These are phyloP conservation scores for Neurospora hispaniola DNA, from an alignment of 495 filamentous ascomycete genomes.

Conservation along the genomic window DNA sequence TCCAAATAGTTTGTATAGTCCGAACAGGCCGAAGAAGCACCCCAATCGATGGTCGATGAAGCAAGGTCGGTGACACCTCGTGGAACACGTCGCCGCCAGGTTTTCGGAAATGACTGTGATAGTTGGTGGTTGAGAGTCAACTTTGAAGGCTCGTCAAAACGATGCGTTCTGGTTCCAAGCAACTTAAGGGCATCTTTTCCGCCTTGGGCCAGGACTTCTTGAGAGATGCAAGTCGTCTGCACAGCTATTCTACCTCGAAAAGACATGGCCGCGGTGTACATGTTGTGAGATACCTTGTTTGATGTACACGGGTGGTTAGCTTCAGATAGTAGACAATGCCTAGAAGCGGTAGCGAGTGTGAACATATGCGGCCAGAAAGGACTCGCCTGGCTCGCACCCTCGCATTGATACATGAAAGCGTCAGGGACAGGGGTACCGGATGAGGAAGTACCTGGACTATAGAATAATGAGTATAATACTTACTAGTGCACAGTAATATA, in stretches of 20 bases:
- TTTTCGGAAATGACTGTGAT: neutral
- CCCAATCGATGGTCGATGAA: neutral
- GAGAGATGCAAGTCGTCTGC: neutral
- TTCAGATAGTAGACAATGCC: neutral
- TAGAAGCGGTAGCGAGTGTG: neutral
- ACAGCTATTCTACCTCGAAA: neutral
- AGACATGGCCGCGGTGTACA: neutral
- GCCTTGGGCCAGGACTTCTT: neutral
- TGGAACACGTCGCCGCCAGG: neutral
- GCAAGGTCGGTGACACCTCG: neutral
- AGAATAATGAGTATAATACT: neutral
- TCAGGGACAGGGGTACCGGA: neutral
- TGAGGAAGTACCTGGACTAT: neutral
- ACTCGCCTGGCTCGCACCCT: neutral
- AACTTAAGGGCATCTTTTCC: neutral
- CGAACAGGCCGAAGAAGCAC: neutral
- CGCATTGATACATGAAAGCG: neutral
- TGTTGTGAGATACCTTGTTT: neutral
- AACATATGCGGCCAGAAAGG: neutral
- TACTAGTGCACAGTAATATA: too few relatives aligned
- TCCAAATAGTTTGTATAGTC: neutral
- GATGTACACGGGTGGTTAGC: neutral
- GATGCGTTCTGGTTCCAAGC: neutral
- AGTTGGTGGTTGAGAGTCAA: neutral
- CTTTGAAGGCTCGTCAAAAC: neutral